These are phyloP conservation scores for Xenosphaeropsis pyriputrescens DNA, from an alignment of 2,329 filamentous ascomycete species.

Conservation along the genomic window DNA sequence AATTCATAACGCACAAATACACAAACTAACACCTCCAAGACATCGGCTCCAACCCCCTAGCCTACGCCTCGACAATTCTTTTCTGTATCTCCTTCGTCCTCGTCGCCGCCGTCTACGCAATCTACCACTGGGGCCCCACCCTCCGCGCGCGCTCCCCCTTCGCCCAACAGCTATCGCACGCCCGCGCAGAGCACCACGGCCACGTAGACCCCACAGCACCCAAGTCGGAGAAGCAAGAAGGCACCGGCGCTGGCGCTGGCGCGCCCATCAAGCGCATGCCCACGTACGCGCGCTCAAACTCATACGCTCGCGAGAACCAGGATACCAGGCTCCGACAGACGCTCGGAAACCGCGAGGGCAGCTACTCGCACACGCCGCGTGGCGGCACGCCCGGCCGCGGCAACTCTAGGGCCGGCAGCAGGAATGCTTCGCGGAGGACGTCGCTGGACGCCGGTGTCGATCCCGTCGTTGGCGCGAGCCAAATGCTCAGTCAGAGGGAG, in stretches of 20 bases:
- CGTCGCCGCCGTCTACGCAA: slow-evolving; percentile 47
- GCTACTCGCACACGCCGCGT: slow-evolving; percentile 1
- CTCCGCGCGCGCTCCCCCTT: slow-evolving; percentile 49
- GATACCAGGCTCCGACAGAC: slow-evolving; percentile 9
- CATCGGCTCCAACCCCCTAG: slow-evolving; percentile 36
- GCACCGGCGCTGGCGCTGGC: too few relatives aligned
- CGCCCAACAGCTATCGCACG: slow-evolving; percentile 42
- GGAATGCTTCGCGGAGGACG: too few relatives aligned
- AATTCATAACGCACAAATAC: slow-evolving; percentile 1
- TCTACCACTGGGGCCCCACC: slow-evolving; percentile 48
- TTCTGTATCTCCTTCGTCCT: slow-evolving; percentile 46
- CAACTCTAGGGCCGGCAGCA: too few relatives aligned
- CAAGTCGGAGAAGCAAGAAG: not conserved
- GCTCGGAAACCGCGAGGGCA: slow-evolving; percentile 9
- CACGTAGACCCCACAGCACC: slow-evolving; percentile 2
- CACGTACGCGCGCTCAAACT: slow-evolving; percentile 7
- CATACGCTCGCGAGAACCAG: slow-evolving; percentile 12
- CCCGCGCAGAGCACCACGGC: slow-evolving; percentile 5
- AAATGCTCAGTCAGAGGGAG: too few relatives aligned
- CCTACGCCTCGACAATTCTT: slow-evolving; percentile 49
- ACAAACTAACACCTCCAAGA: slow-evolving; percentile 18
- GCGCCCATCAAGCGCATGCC: slow-evolving; percentile 2
- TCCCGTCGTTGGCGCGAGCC: too few relatives aligned
- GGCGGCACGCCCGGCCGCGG: too few relatives aligned
- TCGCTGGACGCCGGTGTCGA: too few relatives aligned